Evolutionary conservation across 306 rosid species (phyloP).

Genomic region (Begonia masoniana): DNA sequence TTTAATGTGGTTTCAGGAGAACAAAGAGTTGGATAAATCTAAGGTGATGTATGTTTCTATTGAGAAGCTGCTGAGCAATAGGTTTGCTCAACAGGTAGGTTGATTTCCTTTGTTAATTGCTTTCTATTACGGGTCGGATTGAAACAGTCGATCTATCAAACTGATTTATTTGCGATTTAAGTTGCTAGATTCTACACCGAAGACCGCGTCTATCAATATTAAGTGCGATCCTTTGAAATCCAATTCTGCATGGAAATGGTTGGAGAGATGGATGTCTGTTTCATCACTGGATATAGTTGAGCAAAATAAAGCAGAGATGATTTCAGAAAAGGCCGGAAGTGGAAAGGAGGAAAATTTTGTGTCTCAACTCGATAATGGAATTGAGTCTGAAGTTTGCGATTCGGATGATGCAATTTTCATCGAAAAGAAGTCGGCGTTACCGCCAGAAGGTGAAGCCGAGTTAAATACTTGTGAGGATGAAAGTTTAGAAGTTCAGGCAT

Average conservation of each 20-base stretch:
- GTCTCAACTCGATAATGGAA: constrained; percentile 21
- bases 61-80: constrained; percentile 67
- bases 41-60: constrained; percentile 27
- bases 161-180: constrained; percentile 10
- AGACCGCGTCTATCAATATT: constrained; percentile 45
- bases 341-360: constrained; percentile 14
- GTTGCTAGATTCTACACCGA: constrained; percentile 75
- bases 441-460: constrained; percentile 47
- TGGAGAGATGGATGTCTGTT: constrained; percentile 90
- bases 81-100: constrained; percentile 72
- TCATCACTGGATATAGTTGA: constrained; percentile 31
- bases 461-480: constrained; percentile 22
- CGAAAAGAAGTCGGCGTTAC: constrained; percentile 22
- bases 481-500: constrained; percentile 32
- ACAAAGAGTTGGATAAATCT: constrained; percentile 26
- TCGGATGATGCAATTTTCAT: constrained; percentile 27
- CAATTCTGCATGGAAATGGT: constrained; percentile 92
- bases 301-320: constrained; percentile 14
- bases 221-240: constrained; percentile 75
- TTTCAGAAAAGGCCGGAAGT: constrained; percentile 24
- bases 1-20: constrained; percentile 21
- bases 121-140: no score
- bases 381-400: constrained; percentile 28
- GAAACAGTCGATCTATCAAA: no score
- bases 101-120: constrained; percentile 6